phyloP scores from a whole-genome alignment of 2,329 filamentous ascomycete genomes.

The Epichloe festucae region DNA sequence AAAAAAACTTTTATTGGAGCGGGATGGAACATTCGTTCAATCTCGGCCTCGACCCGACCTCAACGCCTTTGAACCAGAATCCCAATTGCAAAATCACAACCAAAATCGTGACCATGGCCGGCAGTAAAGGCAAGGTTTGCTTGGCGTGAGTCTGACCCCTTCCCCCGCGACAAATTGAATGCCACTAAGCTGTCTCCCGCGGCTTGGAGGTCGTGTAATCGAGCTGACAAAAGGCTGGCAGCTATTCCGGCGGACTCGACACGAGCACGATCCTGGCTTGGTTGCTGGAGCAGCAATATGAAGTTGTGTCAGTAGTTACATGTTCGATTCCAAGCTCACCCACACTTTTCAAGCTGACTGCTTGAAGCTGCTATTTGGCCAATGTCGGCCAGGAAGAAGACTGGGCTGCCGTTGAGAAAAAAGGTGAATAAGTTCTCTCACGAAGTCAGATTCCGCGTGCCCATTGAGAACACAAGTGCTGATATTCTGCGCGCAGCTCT shows the following conservation, averaged over 20 bases:
- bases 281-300: constrained; percentile 21
- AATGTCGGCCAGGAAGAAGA: constrained; percentile 52
- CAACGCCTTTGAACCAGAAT: neutral
- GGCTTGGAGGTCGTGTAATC: neutral
- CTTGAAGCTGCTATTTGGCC: constrained; percentile 2
- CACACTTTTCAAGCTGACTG: constrained; percentile 31
- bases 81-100: no score
- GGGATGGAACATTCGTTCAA: neutral
- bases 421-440: constrained; percentile 33
- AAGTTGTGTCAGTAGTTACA: constrained; percentile 5
- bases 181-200: neutral
- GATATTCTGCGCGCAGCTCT: neutral
- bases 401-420: constrained; percentile 57
- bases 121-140: constrained; percentile 1
- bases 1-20: neutral
- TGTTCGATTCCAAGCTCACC: constrained; percentile 29
- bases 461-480: neutral
- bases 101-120: neutral
- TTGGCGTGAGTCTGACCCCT: neutral
- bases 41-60: neutral
- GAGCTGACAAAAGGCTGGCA: neutral
- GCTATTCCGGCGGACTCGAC: constrained; percentile 21
- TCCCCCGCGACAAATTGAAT: neutral
- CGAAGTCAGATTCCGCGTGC: constrained; percentile 13
- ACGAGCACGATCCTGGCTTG: constrained; percentile 29